These are phyloP conservation scores for Physcomitrellopsis africana DNA, from an alignment of 225 moss, liverwort and hornwort species.

Conservation along the genomic window DNA sequence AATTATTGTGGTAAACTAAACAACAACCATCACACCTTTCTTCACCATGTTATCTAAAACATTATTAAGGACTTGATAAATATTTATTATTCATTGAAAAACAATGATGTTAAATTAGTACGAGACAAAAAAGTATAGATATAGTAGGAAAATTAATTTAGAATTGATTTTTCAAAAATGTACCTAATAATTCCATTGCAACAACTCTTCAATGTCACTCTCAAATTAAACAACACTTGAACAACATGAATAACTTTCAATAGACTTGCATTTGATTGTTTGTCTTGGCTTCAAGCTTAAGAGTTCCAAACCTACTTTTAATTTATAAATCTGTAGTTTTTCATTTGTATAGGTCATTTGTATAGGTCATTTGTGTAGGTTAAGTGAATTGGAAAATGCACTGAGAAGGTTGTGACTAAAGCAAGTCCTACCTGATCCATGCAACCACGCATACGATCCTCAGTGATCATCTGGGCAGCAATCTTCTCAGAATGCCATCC, in stretches of 20 bases:
- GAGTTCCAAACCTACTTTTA: background rate
- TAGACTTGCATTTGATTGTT: background rate
- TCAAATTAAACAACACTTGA: conserved; percentile 71
- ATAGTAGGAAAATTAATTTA: too few species aligned
- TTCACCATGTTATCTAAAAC: conserved; percentile 75
- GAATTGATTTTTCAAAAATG: background rate
- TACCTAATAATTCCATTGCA: conserved; percentile 79
- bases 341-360: background rate
- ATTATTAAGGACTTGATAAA: conserved; percentile 72
- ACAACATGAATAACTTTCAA: background rate
- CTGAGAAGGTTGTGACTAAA: too few species aligned
- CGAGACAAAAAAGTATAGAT: background rate
- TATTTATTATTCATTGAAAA: conserved; percentile 66
- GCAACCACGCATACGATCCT: too few species aligned
- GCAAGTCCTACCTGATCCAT: too few species aligned
- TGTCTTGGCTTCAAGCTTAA: background rate
- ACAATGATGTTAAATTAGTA: background rate
- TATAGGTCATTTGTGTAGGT: background rate
- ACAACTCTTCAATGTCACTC: conserved; percentile 74
- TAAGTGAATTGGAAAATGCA: background rate
- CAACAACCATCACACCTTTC: conserved; percentile 65
- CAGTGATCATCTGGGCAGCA: too few species aligned
- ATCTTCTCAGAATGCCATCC: conserved; percentile 68
- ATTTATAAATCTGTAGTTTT: too few species aligned
- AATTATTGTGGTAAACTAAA: conserved; percentile 15